Base-by-base conservation (phyloP, 495 filamentous ascomycete genomes). In the Aspergillus nanangensis region DNA sequence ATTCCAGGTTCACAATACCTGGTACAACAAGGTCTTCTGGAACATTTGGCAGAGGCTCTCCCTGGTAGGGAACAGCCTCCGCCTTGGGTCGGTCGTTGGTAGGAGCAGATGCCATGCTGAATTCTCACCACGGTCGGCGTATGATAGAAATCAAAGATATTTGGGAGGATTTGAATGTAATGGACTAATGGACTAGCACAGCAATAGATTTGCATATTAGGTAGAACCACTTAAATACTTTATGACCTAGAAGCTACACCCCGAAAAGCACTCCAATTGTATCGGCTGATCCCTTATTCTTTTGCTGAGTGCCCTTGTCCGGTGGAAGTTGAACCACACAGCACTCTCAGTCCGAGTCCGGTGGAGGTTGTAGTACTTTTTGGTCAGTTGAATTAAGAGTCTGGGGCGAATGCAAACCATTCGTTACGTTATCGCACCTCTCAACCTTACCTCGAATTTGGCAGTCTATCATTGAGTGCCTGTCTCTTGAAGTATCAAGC, bases 31-130 rank as follows among this genome's bases (percentile, higher is more conserved):
- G 45, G 18, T 56, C 52, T 18, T 56, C 44, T 18, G 45, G 44
- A 18, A 51, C 48, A 19, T 51, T 56, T 23, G 52, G 52, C 8
- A 56, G 47, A 4, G 50, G 50, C 21, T 45, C 39, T 18, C 52
- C 52, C 8, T 48, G 42, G 17, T 55, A 55, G 3, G 52, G 24
- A 10, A 47, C 36, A 3, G 49, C 49, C 18, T 37, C 25, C 24
- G 41, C 27, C 25, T 44, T n/a, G 11, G 41, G 41, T 21, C 41
- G 41, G 14, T 24, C 21, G 3, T 27, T 5, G 39, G 19, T 20
- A 7, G 27, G 27, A 18, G 36, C 5, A 20, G 7, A 5, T 8
- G 36, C 3, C 36, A 38, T 38, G 15, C 4, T 38, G 36, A 38
- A 38, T 7, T 8, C 27, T 13, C 8, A 8, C 13, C 7, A 7